phyloP scores from a whole-genome alignment of 2,329 filamentous ascomycete species.

The Fusarium chlamydosporum region DNA sequence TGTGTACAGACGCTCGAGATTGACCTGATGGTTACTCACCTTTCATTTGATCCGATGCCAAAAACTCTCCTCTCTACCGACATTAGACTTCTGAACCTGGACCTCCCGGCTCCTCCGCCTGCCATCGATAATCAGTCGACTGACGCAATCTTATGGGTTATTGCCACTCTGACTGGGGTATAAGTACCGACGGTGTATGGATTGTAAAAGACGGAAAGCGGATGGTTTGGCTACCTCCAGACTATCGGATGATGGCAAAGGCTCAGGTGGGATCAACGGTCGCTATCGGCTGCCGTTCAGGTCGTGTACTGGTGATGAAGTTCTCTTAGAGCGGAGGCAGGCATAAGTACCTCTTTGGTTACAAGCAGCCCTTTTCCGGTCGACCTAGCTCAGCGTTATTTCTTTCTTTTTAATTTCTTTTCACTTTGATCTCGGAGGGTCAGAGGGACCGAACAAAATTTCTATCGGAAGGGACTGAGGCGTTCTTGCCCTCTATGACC shows the following conservation, averaged over 20 bases:
- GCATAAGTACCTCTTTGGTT: too few species aligned
- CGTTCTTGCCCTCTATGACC: too few species aligned
- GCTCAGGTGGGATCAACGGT: neutral
- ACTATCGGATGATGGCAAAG: neutral
- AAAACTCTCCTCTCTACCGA: neutral
- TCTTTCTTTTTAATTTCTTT: too few species aligned
- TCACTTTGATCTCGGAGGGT: too few species aligned
- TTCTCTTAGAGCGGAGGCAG: constrained; percentile 18
- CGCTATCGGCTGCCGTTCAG: constrained; percentile 17
- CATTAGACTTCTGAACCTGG: neutral
- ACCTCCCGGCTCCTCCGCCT: neutral
- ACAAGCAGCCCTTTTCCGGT: too few species aligned
- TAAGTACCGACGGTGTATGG: constrained; percentile 1
- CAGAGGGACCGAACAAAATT: too few species aligned
- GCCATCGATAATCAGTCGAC: neutral
- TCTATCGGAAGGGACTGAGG: too few species aligned
- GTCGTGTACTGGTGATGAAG: constrained; percentile 27
- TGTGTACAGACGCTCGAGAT: neutral
- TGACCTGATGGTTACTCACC: neutral
- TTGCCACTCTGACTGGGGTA: constrained; percentile 2
- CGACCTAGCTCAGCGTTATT: too few species aligned
- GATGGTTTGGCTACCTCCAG: neutral
- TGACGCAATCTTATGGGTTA: neutral
- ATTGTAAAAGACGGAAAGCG: neutral
- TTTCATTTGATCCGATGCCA: neutral